Base-by-base conservation (phyloP, 1,284 basidiomycete genomes). In the Pyrrhoderma lamaoense region DNA sequence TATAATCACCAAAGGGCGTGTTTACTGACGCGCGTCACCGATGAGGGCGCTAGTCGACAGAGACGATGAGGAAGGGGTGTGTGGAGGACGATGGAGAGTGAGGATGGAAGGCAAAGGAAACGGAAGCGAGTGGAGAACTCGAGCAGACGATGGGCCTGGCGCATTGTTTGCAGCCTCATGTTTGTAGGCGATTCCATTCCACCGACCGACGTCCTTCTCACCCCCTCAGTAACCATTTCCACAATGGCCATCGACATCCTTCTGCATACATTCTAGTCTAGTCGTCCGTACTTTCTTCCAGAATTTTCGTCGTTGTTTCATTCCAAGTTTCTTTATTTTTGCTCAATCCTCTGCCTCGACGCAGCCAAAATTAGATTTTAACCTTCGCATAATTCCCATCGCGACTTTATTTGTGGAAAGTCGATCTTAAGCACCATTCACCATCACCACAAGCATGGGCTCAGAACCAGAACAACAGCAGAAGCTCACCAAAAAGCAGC, bases 401-500 rank as follows among this genome's bases (percentile, higher is more conserved):
- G n/a, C n/a, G n/a, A n/a, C n/a, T n/a, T n/a, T n/a, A n/a, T n/a
- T n/a, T n/a, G n/a, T n/a, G n/a, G n/a, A n/a, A n/a, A n/a, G 27
- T 31, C 27, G 27, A 31, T 31, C 27, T 35, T 47, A 18, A 31
- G 8, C 19, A 34, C 18, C n/a, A 36, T 8, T 40, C 42, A 22
- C 42, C 23, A 34, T 23, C 8, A 45, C 18, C 25, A 11, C 8
- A 2, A 25, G 42, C 31, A 40, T 25, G 9, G n/a, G n/a, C 21
- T 35, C 25, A 42, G 34, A 19, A n/a, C n/a, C 38, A 14, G 36
- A 48, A 5, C 35, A 44, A 35, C n/a, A 44, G 21, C 53, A 55
- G 23, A 55, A 55, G 38, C 53, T 57, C 23, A 53, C 57, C 31
- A 58, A 58, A 38, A 58, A 58, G 40, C 56, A 58, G 38, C 38